phyloP scores from a whole-genome alignment of 139 green algal species.

The Axilococcus clingmanii region DNA sequence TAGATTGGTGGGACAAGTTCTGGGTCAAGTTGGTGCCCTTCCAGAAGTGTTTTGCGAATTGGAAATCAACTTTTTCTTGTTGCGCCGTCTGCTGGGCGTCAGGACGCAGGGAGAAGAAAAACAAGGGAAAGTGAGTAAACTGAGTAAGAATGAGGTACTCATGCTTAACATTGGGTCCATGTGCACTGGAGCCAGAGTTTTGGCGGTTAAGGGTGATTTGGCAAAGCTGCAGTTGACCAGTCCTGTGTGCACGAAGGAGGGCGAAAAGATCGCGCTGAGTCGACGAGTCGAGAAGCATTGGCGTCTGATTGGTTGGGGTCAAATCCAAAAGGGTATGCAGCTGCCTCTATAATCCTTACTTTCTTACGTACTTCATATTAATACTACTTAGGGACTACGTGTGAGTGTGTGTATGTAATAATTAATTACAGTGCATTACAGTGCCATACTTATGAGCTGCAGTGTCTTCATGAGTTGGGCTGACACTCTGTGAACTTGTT shows the following conservation, averaged over 20 bases:
- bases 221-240: constrained; percentile 97
- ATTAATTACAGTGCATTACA: no score
- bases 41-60: constrained; percentile 96
- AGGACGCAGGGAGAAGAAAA: constrained; percentile 83
- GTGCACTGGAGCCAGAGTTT: constrained; percentile 92
- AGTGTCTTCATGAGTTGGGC: no score
- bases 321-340: constrained; percentile 41
- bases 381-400: no score
- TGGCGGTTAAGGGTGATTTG: constrained; percentile 95
- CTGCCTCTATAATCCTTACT: constrained; percentile 8
- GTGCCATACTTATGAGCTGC: no score
- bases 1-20: constrained; percentile 92
- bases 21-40: constrained; percentile 87
- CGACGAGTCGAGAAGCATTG: constrained; percentile 97
- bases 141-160: constrained; percentile 95
- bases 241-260: constrained; percentile 96
- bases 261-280: constrained; percentile 95
- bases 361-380: no score
- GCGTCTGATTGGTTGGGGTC: constrained; percentile 95
- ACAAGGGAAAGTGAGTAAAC: constrained; percentile 91
- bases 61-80: constrained; percentile 99
- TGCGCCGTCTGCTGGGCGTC: constrained; percentile 92
- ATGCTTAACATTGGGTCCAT: constrained; percentile 99
- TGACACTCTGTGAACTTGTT: no score
- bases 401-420: no score